Evolutionary conservation across 179 eudicot genomes (phyloP).

Genomic region (Patellifolia procumbens): DNA sequence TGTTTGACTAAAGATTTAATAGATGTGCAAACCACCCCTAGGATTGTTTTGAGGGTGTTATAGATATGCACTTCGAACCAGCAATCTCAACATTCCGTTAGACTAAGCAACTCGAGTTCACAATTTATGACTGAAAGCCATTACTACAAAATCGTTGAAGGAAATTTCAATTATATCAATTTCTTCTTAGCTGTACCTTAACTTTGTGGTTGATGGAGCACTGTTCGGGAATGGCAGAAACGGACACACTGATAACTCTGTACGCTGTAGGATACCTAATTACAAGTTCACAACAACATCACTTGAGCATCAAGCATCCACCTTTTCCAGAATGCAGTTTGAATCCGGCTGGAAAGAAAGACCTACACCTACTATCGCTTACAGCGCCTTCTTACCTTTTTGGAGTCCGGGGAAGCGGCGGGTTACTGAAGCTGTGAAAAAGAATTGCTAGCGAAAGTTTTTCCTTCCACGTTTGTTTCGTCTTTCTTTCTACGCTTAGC

Average conservation of each 20-base stretch:
- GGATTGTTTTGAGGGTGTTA: not conserved
- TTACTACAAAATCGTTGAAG: not conserved
- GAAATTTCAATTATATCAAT: not conserved
- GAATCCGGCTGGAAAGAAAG: too few relatives aligned
- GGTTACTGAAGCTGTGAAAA: too few relatives aligned
- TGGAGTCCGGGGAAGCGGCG: too few relatives aligned
- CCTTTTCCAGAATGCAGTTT: too few relatives aligned
- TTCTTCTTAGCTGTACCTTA: conserved; percentile 17
- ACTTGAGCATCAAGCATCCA: conserved; percentile 12
- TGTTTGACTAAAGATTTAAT: not conserved
- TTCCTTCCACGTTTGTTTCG: conserved; percentile 33
- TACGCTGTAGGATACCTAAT: not conserved
- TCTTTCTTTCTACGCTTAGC: conserved; percentile 38
- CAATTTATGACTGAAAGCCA: not conserved
- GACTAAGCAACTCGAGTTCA: not conserved
- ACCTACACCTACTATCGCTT: too few relatives aligned
- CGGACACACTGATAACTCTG: conserved; percentile 9
- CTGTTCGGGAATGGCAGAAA: conserved; percentile 1
- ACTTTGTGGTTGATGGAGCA: not conserved
- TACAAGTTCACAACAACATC: conserved; percentile 18
- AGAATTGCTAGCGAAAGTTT: too few relatives aligned
- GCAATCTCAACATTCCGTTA: not conserved
- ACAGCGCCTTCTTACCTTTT: too few relatives aligned
- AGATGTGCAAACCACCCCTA: not conserved
- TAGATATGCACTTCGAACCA: not conserved